Evolutionary conservation across 768 basidiomycete species (phyloP).

Genomic region (Trametes villosa): DNA sequence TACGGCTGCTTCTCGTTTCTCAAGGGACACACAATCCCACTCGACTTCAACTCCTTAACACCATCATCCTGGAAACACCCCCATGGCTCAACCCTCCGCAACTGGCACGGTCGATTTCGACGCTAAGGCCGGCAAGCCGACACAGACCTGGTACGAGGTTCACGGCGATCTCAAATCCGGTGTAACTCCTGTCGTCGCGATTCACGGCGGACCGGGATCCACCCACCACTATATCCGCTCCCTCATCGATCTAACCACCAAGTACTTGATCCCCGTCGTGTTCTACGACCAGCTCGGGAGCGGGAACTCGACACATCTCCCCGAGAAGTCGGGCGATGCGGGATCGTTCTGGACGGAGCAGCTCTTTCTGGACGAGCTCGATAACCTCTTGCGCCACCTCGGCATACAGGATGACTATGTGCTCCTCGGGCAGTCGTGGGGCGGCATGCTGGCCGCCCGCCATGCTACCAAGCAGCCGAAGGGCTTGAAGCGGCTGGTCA

Average conservation of each 20-base stretch:
- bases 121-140: no score
- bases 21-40: no score
- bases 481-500: constrained; percentile 39
- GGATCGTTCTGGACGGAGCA: constrained; percentile 50
- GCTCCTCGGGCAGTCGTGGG: constrained; percentile 62
- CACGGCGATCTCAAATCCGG: constrained; percentile 43
- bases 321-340: constrained; percentile 34
- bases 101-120: no score
- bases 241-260: constrained; percentile 37
- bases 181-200: constrained; percentile 41
- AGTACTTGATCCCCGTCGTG: constrained; percentile 43
- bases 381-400: constrained; percentile 50
- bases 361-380: constrained; percentile 58
- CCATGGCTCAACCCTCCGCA: no score
- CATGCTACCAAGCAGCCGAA: constrained; percentile 45
- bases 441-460: constrained; percentile 53
- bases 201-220: constrained; percentile 55
- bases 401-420: constrained; percentile 45
- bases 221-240: constrained; percentile 47
- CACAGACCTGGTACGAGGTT: constrained; percentile 51
- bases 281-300: constrained; percentile 58
- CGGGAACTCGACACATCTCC: constrained; percentile 49
- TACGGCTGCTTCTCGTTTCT: no score
- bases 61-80: no score
- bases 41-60: no score